Conservation (phyloP, 306 rosid species). For the Cercis canadensis region DNA sequence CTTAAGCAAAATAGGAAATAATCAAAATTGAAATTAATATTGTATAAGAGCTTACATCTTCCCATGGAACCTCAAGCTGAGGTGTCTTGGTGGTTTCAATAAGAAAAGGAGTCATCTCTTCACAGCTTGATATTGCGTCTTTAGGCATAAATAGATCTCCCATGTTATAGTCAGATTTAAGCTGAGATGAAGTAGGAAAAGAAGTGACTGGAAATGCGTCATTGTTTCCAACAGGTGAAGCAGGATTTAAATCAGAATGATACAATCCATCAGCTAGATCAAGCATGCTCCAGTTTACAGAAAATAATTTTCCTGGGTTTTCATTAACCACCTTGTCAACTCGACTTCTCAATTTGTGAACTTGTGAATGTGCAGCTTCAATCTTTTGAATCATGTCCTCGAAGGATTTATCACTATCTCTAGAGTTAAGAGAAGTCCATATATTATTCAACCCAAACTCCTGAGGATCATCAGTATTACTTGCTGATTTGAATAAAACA, state of each 20-base stretch:
- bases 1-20: not conserved
- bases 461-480: conserved; percentile 31
- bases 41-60: conserved; percentile 52
- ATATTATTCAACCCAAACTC: conserved; percentile 50
- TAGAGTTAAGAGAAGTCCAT: conserved; percentile 44
- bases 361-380: conserved; percentile 55
- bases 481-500: conserved; percentile 37
- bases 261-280: conserved; percentile 37
- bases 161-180: conserved; percentile 37
- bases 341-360: conserved; percentile 58
- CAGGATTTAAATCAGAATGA: conserved; percentile 38
- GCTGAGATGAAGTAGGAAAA: conserved; percentile 42
- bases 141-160: conserved; percentile 50
- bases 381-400: conserved; percentile 50
- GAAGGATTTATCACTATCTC: conserved; percentile 50
- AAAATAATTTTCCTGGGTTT: conserved; percentile 48
- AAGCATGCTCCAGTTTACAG: conserved; percentile 39
- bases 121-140: conserved; percentile 41
- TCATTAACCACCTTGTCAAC: conserved; percentile 54
- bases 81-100: conserved; percentile 43
- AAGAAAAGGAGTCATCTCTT: conserved; percentile 46
- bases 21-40: conserved; percentile 6
- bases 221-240: conserved; percentile 38
- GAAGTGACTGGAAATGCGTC: conserved; percentile 43
- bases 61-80: conserved; percentile 38